These are phyloP conservation scores for Pseudonitzschia multistriata DNA, from an alignment of 108 stramenopile genomes.

Conservation along the genomic window DNA sequence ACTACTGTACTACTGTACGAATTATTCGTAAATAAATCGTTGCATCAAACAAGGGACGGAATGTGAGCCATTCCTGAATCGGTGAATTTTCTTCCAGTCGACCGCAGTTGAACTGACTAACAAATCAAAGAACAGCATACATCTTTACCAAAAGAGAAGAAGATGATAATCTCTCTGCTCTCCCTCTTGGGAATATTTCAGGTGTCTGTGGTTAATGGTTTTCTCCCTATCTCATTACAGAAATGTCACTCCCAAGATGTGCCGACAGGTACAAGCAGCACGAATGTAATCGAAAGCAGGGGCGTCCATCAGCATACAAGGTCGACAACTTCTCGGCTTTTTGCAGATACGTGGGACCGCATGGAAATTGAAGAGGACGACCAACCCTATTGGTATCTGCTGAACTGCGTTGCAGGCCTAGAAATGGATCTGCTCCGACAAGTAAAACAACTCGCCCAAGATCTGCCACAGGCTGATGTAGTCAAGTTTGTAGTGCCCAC, in stretches of 20 bases:
- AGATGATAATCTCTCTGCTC: background rate
- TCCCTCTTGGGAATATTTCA: constrained; percentile 10
- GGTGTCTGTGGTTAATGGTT: background rate
- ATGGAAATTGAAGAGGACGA: constrained; percentile 67
- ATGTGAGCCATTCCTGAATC: too few species aligned
- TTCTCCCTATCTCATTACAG: background rate
- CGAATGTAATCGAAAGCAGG: constrained; percentile 2
- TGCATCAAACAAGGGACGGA: too few species aligned
- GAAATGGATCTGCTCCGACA: constrained; percentile 69
- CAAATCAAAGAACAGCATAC: too few species aligned
- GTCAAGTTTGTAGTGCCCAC: constrained; percentile 74
- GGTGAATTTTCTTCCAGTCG: too few species aligned
- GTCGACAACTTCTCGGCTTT: constrained; percentile 14
- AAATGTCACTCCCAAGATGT: background rate
- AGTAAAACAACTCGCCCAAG: constrained; percentile 31
- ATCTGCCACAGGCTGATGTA: constrained; percentile 26
- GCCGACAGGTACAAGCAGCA: background rate
- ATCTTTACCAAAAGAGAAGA: background rate
- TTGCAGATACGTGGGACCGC: constrained; percentile 25
- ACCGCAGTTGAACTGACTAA: too few species aligned
- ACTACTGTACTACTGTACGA: too few species aligned
- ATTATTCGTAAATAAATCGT: too few species aligned
- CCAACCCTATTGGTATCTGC: constrained; percentile 73
- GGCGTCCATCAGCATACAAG: too few species aligned
- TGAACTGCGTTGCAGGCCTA: constrained; percentile 82